phyloP scores from a whole-genome alignment of 306 rosid genomes.

The Quercus ilex region DNA sequence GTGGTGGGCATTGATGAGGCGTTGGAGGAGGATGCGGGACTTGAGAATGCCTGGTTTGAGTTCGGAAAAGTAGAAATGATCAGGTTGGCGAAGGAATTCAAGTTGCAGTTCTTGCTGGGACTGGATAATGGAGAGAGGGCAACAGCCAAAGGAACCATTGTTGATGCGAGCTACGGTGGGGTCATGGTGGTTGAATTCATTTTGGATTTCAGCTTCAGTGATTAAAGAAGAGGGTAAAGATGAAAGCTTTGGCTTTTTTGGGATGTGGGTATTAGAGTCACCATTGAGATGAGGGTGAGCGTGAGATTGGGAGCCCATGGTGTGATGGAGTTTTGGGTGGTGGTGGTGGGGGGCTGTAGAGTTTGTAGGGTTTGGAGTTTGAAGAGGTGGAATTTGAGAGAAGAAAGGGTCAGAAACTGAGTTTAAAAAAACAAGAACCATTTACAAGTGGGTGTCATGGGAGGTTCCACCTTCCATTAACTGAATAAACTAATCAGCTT shows the following conservation, averaged over 20 bases:
- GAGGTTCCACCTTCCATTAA: not conserved
- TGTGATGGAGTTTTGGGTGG: constrained; percentile 3
- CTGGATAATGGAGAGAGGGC: constrained; percentile 62
- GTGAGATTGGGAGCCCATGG: constrained; percentile 35
- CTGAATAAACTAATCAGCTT: no score
- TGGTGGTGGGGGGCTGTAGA: not conserved
- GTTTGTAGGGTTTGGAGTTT: not conserved
- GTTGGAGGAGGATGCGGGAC: constrained; percentile 59
- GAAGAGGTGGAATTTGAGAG: not conserved
- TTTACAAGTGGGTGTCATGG: constrained; percentile 12
- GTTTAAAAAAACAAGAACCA: not conserved
- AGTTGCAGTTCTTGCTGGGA: constrained; percentile 64
- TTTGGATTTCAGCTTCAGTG: constrained; percentile 49
- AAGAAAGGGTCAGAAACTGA: not conserved
- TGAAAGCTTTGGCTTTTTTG: constrained; percentile 60
- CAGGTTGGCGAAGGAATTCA: constrained; percentile 72
- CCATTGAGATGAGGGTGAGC: constrained; percentile 42
- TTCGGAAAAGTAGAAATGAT: constrained; percentile 67
- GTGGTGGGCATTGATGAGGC: constrained; percentile 64
- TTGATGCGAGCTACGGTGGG: constrained; percentile 71
- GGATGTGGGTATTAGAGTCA: constrained; percentile 34
- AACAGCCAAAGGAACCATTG: constrained; percentile 90
- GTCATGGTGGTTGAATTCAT: constrained; percentile 81
- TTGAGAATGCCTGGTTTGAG: constrained; percentile 53
- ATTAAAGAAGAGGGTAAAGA: constrained; percentile 26